Evolutionary conservation across 2,329 filamentous ascomycete genomes (phyloP).

Genomic region (Diaporthe batatas): DNA sequence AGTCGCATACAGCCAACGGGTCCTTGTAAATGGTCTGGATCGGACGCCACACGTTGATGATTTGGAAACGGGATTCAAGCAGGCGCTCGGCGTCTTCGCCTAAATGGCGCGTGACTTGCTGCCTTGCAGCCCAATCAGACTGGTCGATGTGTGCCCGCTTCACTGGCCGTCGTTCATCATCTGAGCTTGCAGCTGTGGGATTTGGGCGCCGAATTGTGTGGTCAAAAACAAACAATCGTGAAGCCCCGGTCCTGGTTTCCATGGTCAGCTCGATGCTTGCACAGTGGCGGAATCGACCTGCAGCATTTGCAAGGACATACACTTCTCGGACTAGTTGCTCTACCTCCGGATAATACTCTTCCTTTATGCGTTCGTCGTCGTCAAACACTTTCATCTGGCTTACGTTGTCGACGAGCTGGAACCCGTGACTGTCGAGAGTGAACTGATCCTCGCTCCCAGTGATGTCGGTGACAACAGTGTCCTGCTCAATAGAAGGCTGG

Average conservation of each 20-base stretch:
- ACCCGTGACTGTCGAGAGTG: conserved; percentile 22
- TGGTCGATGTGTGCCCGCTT: conserved; percentile 71
- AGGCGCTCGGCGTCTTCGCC: conserved; percentile 60
- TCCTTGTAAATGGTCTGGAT: conserved; percentile 65
- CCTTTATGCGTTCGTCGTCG: conserved; percentile 8
- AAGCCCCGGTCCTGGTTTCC: neutral
- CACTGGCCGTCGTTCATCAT: conserved; percentile 59
- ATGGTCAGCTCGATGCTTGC: neutral
- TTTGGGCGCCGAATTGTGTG: conserved; percentile 20
- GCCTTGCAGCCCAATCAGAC: conserved; percentile 59
- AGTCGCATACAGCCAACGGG: conserved; percentile 67
- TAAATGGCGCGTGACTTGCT: conserved; percentile 59
- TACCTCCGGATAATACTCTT: conserved; percentile 16
- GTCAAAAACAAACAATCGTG: conserved; percentile 16
- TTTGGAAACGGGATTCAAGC: conserved; percentile 51
- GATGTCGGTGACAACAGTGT: conserved; percentile 6
- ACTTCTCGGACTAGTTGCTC: conserved; percentile 4
- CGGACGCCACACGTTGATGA: conserved; percentile 68
- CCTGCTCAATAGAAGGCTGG: neutral
- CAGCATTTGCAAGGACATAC: neutral
- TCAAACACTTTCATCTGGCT: conserved; percentile 1
- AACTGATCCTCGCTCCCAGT: neutral
- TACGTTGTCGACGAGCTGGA: conserved; percentile 5
- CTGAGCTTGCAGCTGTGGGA: conserved; percentile 56
- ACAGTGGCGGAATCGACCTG: too few relatives aligned